Percentiles rank a stretch among this genome's conserved stretches.
Evolutionary conservation across 768 basidiomycete species (phyloP).

Genomic region (Boletus rubropictus): DNA sequence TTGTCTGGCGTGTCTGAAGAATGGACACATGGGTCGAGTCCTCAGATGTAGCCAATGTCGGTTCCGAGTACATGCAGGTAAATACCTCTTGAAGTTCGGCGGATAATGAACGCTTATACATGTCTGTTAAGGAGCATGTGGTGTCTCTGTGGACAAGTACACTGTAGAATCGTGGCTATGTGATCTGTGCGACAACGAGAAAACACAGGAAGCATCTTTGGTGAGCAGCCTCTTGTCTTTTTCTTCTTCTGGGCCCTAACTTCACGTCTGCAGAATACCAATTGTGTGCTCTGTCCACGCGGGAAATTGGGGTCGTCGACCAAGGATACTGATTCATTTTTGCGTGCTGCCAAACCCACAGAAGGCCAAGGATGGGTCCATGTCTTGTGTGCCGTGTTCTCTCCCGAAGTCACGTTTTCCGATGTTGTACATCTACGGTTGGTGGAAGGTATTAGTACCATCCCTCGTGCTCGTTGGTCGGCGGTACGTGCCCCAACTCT

Average conservation of each 20-base stretch:
- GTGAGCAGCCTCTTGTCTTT: constrained; percentile 38
- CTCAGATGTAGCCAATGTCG: constrained; percentile 78
- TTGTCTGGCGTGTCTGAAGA: constrained; percentile 71
- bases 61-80: constrained; percentile 77
- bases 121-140: constrained; percentile 50
- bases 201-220: constrained; percentile 73
- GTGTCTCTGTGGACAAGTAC: constrained; percentile 58
- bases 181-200: constrained; percentile 82
- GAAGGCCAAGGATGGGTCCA: constrained; percentile 94
- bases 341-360: constrained; percentile 81
- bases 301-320: constrained; percentile 30
- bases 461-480: constrained; percentile 67
- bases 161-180: constrained; percentile 75
- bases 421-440: constrained; percentile 65
- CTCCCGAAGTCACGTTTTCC: constrained; percentile 77
- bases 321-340: constrained; percentile 54
- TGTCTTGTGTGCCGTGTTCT: constrained; percentile 82
- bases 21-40: constrained; percentile 71
- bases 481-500: constrained; percentile 43
- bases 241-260: not conserved
- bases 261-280: constrained; percentile 50
- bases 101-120: constrained; percentile 3
- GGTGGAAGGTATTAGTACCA: constrained; percentile 81
- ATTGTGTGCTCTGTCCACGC: constrained; percentile 81
- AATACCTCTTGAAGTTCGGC: not conserved